Evolutionary conservation across 2,329 filamentous ascomycete species (phyloP), one percentile per base, ranked within the genome.

Genomic region (Thelonectria olida): DNA sequence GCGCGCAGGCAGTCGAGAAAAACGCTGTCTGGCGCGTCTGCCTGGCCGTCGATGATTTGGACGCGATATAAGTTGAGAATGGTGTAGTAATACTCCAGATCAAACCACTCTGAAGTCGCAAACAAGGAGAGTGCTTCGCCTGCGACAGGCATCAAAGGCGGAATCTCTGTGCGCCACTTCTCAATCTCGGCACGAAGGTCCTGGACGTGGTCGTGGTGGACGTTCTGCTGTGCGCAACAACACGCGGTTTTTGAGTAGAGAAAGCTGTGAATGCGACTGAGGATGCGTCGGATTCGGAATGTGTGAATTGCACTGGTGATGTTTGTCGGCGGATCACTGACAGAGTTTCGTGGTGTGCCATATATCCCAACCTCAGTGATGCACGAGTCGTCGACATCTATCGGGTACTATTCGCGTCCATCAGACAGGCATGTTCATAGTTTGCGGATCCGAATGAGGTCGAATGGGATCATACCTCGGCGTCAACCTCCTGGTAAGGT

Each of bases 61-160:
- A 22, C 27, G 2, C 72, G 71, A 41, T 73, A 70, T 2, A 73
- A 65, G 2, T 57, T 57, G 1, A 73, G 51, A 25, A 73, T 64
- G 0, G 68, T 50, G 12, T 67, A 58, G 36, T 63, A 63, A 28
- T 57, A 57, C 25, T 23, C 22, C 10, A 57, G 5, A 5, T 57
- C 45, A 22, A n/a, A 50, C 54, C 54, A 57, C 4, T 50, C 54
- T 1, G 36, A 25, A 9, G 45, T 57, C 2, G 28, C 36, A 20
- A 57, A 57, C 8, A 57, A 15, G 3, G 54, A 50, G 2, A 50
- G 36, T 15, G 36, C 54, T 23, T 48, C 45, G 4, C 38, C 45
- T 4, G 25, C 17, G 15, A 17, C n/a, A 10, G 23, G 25, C 9
- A 13, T 8, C 7, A 41, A 22, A 4, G 48, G n/a, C 5, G 58